Conservation (phyloP, 805 yeast species). For the Saturnispora sekii region DNA sequence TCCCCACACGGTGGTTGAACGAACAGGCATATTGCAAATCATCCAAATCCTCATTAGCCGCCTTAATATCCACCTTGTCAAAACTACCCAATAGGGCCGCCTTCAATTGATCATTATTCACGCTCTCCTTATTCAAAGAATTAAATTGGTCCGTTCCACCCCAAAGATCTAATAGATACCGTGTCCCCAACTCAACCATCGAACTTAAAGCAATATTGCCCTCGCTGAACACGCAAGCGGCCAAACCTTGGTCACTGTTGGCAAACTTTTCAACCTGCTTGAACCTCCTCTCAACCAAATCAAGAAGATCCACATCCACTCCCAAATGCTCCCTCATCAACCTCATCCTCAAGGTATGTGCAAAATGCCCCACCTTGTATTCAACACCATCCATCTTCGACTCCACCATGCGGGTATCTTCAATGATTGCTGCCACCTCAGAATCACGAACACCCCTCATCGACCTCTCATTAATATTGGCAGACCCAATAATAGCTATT, state of each 20-base stretch:
- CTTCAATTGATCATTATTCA: slow-evolving; percentile 16
- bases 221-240: slow-evolving; percentile 32
- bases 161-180: slow-evolving; percentile 47
- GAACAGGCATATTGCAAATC: slow-evolving; percentile 33
- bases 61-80: slow-evolving; percentile 14
- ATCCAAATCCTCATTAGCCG: slow-evolving; percentile 19
- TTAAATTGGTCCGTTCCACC: slow-evolving; percentile 24
- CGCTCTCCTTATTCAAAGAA: slow-evolving; percentile 4
- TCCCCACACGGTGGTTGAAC: slow-evolving; percentile 84
- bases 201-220: slow-evolving; percentile 42
- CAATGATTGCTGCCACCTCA: slow-evolving; percentile 80
- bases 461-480: slow-evolving; percentile 93
- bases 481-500: slow-evolving; percentile 91
- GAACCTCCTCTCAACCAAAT: slow-evolving; percentile 69
- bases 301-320: slow-evolving; percentile 79
- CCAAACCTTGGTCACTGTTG: slow-evolving; percentile 30
- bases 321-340: slow-evolving; percentile 97
- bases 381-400: slow-evolving; percentile 74
- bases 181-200: slow-evolving; percentile 63
- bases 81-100: slow-evolving; percentile 16
- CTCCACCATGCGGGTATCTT: slow-evolving; percentile 69
- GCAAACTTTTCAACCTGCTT: slow-evolving; percentile 39
- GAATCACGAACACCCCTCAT: slow-evolving; percentile 93
- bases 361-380: slow-evolving; percentile 75
- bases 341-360: slow-evolving; percentile 80